Evolutionary conservation across 148 eudicot species (phyloP).

Genomic region (Linanthus parryae): DNA sequence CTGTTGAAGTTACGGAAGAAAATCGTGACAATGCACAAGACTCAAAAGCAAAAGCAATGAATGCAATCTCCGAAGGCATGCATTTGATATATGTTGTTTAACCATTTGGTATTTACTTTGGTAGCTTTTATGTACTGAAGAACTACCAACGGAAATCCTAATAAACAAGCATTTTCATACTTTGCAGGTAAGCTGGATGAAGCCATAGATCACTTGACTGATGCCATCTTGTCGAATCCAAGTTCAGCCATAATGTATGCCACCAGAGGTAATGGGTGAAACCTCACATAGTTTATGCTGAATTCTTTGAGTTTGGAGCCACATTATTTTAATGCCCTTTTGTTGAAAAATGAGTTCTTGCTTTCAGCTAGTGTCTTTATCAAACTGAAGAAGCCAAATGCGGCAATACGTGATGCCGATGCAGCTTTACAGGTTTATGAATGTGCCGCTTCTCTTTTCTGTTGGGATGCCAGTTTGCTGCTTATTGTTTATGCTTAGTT

Average conservation of each 20-base stretch:
- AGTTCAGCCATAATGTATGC: slow-evolving; percentile 60
- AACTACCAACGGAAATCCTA: too few relatives aligned
- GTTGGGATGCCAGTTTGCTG: too few relatives aligned
- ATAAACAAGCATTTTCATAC: slow-evolving; percentile 3
- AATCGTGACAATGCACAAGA: slow-evolving; percentile 51
- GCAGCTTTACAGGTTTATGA: slow-evolving; percentile 58
- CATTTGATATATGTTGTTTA: not conserved
- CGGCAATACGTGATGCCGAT: slow-evolving; percentile 58
- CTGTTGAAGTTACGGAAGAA: slow-evolving; percentile 53
- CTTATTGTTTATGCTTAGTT: too few relatives aligned
- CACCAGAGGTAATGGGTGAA: slow-evolving; percentile 43
- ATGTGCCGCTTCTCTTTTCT: not conserved
- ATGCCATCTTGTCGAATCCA: slow-evolving; percentile 56
- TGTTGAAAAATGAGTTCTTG: slow-evolving; percentile 5
- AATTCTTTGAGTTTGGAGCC: too few relatives aligned
- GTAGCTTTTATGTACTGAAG: too few relatives aligned
- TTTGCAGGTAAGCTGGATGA: slow-evolving; percentile 40
- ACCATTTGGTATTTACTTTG: not conserved
- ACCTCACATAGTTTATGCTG: not conserved
- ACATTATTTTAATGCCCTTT: too few relatives aligned
- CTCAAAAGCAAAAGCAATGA: slow-evolving; percentile 44
- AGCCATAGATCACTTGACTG: slow-evolving; percentile 53
- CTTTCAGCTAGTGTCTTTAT: slow-evolving; percentile 44
- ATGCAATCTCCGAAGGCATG: slow-evolving; percentile 47
- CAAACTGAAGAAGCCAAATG: slow-evolving; percentile 61